Evolutionary conservation across 768 basidiomycete species (phyloP).

Genomic region (Sarcomyxa edulis): DNA sequence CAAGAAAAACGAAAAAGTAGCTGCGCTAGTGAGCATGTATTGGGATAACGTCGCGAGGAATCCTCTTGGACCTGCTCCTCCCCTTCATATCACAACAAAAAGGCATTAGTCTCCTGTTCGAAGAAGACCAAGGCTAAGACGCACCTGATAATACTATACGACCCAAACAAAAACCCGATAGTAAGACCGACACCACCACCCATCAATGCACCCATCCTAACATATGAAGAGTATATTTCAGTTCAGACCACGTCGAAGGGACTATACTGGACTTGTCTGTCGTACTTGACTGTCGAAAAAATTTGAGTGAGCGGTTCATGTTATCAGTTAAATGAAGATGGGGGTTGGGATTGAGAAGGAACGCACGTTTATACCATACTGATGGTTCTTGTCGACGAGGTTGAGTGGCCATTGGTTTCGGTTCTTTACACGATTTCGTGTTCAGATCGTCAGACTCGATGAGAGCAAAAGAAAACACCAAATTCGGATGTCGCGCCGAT

Average conservation of each 20-base stretch:
- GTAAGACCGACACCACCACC: constrained; percentile 92
- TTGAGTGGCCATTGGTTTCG: constrained; percentile 10
- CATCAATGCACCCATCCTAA: constrained; percentile 91
- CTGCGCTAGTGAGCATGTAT: constrained; percentile 97
- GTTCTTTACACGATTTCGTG: too few relatives aligned
- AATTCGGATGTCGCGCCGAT: background rate
- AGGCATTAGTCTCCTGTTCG: background rate
- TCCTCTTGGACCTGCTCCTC: constrained; percentile 89
- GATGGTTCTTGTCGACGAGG: constrained; percentile 48
- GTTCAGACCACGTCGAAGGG: constrained; percentile 6
- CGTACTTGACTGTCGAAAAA: constrained; percentile 53
- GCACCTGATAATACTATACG: constrained; percentile 86
- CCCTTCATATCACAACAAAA: constrained; percentile 36
- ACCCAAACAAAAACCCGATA: constrained; percentile 96
- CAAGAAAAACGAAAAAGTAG: constrained; percentile 97
- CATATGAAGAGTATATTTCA: constrained; percentile 11
- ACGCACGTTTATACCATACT: constrained; percentile 73
- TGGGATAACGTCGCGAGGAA: constrained; percentile 88
- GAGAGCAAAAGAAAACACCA: constrained; percentile 11
- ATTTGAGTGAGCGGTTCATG: constrained; percentile 3
- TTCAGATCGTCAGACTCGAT: too few relatives aligned
- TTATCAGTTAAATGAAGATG: constrained; percentile 7
- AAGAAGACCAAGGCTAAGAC: constrained; percentile 20
- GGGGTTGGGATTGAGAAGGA: constrained; percentile 7
- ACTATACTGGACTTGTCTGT: constrained; percentile 9